These are phyloP conservation scores for Lactarius pseudohatsudake DNA, from an alignment of 768 basidiomycete species.

Conservation along the genomic window DNA sequence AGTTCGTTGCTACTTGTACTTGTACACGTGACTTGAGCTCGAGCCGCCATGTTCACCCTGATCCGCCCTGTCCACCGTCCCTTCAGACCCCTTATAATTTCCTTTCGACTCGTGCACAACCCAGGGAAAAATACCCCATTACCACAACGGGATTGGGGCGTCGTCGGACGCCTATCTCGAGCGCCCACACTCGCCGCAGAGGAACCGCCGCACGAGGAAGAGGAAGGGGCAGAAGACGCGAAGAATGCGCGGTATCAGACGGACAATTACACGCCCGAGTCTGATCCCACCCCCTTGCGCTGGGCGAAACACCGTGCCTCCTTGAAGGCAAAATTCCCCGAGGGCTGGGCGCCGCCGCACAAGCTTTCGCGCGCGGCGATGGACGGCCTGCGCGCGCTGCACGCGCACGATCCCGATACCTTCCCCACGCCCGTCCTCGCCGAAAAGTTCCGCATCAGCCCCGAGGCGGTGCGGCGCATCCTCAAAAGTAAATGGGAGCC, in stretches of 20 bases:
- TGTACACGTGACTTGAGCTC: background rate
- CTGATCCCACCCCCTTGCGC: conserved; percentile 32
- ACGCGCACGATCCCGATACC: conserved; percentile 42
- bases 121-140: background rate
- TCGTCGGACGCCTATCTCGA: conserved; percentile 18
- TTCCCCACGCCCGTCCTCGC: conserved; percentile 46
- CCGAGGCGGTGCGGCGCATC: conserved; percentile 54
- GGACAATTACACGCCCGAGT: conserved; percentile 21
- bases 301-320: conserved; percentile 36
- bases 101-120: background rate
- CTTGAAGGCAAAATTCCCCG: conserved; percentile 38
- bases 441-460: conserved; percentile 48
- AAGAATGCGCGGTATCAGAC: conserved; percentile 23
- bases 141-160: conserved; percentile 24
- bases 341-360: conserved; percentile 52
- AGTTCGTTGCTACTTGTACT: background rate
- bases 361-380: conserved; percentile 54
- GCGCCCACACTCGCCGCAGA: conserved; percentile 17
- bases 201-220: background rate
- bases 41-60: conserved; percentile 14
- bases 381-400: conserved; percentile 47
- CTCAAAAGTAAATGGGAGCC: conserved; percentile 47
- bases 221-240: conserved; percentile 14
- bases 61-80: background rate
- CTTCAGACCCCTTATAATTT: background rate